Evolutionary conservation across 1,284 basidiomycete species (phyloP).

Genomic region (Xerocomus amazonicus): DNA sequence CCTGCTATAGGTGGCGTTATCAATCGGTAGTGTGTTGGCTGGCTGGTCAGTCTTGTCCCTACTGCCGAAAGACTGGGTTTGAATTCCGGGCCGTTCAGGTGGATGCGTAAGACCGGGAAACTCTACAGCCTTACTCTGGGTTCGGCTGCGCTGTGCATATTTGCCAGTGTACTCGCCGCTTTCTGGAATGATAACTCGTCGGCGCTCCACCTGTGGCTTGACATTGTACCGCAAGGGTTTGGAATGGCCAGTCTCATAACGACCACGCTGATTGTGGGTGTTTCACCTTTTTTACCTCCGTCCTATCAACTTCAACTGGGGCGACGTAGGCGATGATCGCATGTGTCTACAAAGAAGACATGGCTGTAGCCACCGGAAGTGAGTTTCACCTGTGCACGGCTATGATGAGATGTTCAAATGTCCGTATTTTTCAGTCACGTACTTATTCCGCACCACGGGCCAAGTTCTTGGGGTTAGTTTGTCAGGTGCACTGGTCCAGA

Average conservation of each 20-base stretch:
- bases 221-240: slow-evolving; percentile 75
- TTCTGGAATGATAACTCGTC: slow-evolving; percentile 64
- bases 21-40: slow-evolving; percentile 76
- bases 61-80: neutral
- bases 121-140: slow-evolving; percentile 69
- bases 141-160: slow-evolving; percentile 52
- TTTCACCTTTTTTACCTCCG: slow-evolving; percentile 1
- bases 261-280: slow-evolving; percentile 72
- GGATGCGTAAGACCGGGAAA: slow-evolving; percentile 81
- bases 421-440: slow-evolving; percentile 60
- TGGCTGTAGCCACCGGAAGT: slow-evolving; percentile 87
- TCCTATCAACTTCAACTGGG: slow-evolving; percentile 6
- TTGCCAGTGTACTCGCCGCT: slow-evolving; percentile 55
- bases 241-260: slow-evolving; percentile 83
- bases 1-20: slow-evolving; percentile 59
- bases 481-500: slow-evolving; percentile 78
- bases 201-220: slow-evolving; percentile 66
- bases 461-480: slow-evolving; percentile 88
- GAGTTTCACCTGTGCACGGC: slow-evolving; percentile 34
- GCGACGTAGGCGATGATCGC: slow-evolving; percentile 74
- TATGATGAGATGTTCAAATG: slow-evolving; percentile 2
- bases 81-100: slow-evolving; percentile 41
- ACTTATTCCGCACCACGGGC: slow-evolving; percentile 86
- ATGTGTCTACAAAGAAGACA: slow-evolving; percentile 73
- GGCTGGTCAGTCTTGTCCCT: slow-evolving; percentile 61